Evolutionary conservation across 352 stramenopile genomes (phyloP).

Genomic region (Pythium sukuiense): DNA sequence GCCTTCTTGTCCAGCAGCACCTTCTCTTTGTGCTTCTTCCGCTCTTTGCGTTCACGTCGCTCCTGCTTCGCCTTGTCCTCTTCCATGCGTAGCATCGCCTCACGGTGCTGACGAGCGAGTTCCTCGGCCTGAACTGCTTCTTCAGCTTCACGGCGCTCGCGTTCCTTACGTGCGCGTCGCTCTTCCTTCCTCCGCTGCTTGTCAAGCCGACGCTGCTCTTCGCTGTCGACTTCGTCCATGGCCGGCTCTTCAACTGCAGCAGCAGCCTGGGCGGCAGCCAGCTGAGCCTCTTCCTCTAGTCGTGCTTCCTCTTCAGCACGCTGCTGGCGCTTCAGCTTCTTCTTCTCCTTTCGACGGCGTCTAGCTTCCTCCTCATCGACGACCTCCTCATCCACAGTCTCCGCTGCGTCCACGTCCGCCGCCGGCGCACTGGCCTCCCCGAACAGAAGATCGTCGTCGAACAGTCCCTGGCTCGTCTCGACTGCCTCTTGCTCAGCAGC

Average conservation of each 20-base stretch:
- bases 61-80: constrained; percentile 24
- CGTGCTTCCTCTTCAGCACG: constrained; percentile 16
- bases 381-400: constrained; percentile 30
- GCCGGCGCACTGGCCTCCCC: constrained; percentile 21
- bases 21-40: constrained; percentile 29
- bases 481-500: constrained; percentile 11
- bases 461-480: constrained; percentile 19
- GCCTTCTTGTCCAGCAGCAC: constrained; percentile 22
- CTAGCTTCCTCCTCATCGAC: constrained; percentile 24
- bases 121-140: constrained; percentile 17
- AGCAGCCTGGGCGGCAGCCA: background rate
- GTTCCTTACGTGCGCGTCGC: constrained; percentile 18
- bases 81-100: constrained; percentile 11
- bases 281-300: constrained; percentile 9
- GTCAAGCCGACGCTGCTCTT: constrained; percentile 13
- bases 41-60: constrained; percentile 20
- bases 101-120: constrained; percentile 19
- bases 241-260: constrained; percentile 7
- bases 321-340: constrained; percentile 32
- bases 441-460: constrained; percentile 22
- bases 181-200: constrained; percentile 25
- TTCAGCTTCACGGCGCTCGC: constrained; percentile 13
- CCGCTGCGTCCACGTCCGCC: constrained; percentile 30
- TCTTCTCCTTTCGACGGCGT: constrained; percentile 37
- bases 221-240: constrained; percentile 11